Conservation (phyloP, 768 basidiomycete genomes). For the Boletellus sp. region DNA sequence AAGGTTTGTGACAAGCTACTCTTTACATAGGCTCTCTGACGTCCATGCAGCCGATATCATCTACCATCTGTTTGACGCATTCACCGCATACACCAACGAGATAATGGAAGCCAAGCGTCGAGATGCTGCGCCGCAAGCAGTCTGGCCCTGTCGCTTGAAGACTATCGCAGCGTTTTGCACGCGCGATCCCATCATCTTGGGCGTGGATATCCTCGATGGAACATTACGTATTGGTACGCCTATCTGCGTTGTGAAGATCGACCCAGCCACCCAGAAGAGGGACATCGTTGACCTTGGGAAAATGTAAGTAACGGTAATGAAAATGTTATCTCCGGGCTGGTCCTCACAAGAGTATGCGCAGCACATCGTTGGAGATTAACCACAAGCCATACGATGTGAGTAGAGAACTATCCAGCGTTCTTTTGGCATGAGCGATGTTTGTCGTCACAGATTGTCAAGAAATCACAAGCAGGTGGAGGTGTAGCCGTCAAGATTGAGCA, state of each 20-base stretch:
- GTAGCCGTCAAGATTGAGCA: slow-evolving; percentile 99
- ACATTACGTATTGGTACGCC: slow-evolving; percentile 90
- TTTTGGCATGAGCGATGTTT: not conserved
- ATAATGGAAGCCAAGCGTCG: slow-evolving; percentile 88
- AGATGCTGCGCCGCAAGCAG: slow-evolving; percentile 91
- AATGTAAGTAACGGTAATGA: slow-evolving; percentile 55
- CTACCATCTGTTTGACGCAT: slow-evolving; percentile 95
- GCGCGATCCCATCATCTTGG: slow-evolving; percentile 95
- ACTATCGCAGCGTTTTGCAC: slow-evolving; percentile 93
- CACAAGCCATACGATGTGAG: slow-evolving; percentile 83
- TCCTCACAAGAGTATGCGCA: slow-evolving; percentile 28
- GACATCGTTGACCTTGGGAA: slow-evolving; percentile 91
- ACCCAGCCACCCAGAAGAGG: slow-evolving; percentile 82
- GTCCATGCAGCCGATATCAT: slow-evolving; percentile 83
- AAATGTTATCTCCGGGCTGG: not conserved
- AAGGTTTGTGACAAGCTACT: slow-evolving; percentile 52
- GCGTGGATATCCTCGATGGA: slow-evolving; percentile 94
- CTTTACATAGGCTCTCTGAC: not conserved
- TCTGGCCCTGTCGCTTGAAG: slow-evolving; percentile 95
- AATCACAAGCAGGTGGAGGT: slow-evolving; percentile 90
- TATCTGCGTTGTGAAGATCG: slow-evolving; percentile 90
- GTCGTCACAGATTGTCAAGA: slow-evolving; percentile 72
- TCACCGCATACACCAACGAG: slow-evolving; percentile 90
- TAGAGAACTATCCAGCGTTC: not conserved
- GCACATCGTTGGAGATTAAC: slow-evolving; percentile 96